Evolutionary conservation across 345 rosid genomes (phyloP), one percentile per base, ranked within the genome.

Genomic region (Rhizophora mangle): DNA sequence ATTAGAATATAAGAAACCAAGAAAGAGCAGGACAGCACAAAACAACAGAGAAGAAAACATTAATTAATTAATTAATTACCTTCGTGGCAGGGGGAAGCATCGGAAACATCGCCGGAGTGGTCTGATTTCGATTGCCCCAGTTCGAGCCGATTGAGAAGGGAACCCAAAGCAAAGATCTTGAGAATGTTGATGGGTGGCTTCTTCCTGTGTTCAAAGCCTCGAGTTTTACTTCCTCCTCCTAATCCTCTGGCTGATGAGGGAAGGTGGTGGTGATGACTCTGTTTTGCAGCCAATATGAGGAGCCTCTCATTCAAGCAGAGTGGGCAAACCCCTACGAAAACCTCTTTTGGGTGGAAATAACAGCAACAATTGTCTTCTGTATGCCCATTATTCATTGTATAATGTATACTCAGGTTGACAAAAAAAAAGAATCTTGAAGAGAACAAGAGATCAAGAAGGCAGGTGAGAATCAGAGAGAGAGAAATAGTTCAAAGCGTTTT

Each of bases 301-400:
- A 95, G 99, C 86, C 93, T 90, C 73, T 95, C 97, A 55, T 85
- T 86, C 65, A 95, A 64, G 81, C 99, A 95, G 8, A 85, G 75
- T 31, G 96, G 81, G 62, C 99, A 95, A 29, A 95, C 88, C 27
- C 99, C 99, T 34, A 90, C 74, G 22, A 81, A 59, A 7, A 66
- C 72, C 71, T 83, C 86, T 62, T 79, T 85, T 39, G 96, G 96
- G 76, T 95, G 99, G 82, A 88, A 90, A 75, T 85, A 88, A 76
- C 98, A 95, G 59, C 64, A 77, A 21, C 85, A 74, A 64, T 78
- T 78, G 76, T 84, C 83, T 75, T 84, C 93, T 77, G 79, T 83
- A 60, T 81, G 79, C 52, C 77, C 85, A 77, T 82, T 71, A 39
- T 79, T 88, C 95, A 85, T 90, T 68, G 63, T 75, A 6, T 29